A percentile compares a stretch with the other conserved stretches of the same genome.
phyloP scores from a whole-genome alignment of 108 stramenopile species.

The Mediolabrus comicus region DNA sequence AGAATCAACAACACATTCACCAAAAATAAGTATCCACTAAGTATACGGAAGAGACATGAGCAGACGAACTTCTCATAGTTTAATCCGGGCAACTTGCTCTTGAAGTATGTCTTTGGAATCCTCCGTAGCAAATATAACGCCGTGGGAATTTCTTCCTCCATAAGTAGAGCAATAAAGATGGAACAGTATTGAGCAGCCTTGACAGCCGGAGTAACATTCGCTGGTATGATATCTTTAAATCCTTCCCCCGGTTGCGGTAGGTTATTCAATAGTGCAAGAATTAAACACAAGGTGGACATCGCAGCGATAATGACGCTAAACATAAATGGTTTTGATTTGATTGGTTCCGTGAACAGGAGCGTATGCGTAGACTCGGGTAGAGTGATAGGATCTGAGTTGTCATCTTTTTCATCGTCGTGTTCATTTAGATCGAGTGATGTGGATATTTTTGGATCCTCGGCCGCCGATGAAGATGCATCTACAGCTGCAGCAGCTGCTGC shows the following conservation, averaged over 20 bases:
- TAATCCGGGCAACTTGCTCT: not conserved
- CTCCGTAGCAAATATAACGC: constrained; percentile 3
- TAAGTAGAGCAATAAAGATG: constrained; percentile 7
- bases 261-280: constrained; percentile 9
- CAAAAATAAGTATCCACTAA: constrained; percentile 12
- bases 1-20: constrained; percentile 7
- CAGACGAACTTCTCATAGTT: not conserved
- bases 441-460: not conserved
- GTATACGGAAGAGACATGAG: not conserved
- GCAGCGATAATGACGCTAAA: not conserved
- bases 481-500: not conserved
- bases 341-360: constrained; percentile 12
- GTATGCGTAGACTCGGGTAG: constrained; percentile 13
- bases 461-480: not conserved
- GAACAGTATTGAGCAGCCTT: constrained; percentile 4
- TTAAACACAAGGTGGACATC: not conserved
- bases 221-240: not conserved
- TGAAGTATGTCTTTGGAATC: not conserved
- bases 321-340: not conserved
- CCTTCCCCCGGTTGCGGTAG: not conserved
- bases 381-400: not conserved
- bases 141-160: constrained; percentile 18
- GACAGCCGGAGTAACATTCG: not conserved
- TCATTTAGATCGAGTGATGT: not conserved
- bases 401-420: not conserved